phyloP scores from a whole-genome alignment of 2,329 filamentous ascomycete species.

The Pyricularia sp. region DNA sequence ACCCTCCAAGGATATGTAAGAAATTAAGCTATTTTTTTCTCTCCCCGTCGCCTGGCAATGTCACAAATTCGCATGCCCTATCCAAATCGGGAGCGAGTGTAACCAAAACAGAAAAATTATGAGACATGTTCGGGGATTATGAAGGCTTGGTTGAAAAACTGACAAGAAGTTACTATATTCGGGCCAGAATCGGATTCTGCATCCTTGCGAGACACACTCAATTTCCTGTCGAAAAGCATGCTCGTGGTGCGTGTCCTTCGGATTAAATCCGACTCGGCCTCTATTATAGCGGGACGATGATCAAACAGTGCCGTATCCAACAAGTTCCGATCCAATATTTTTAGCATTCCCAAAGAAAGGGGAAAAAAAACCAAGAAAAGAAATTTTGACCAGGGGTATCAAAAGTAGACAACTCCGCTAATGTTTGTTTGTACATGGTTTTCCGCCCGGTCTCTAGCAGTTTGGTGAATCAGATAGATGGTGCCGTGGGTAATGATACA shows the following conservation, averaged over 20 bases:
- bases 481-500: background rate
- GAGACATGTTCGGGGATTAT: background rate
- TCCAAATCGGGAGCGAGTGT: background rate
- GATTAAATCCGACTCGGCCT: background rate
- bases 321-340: background rate
- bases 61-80: background rate
- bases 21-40: background rate
- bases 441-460: background rate
- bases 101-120: background rate
- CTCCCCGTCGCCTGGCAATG: background rate
- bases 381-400: background rate
- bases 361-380: background rate
- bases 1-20: background rate
- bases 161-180: background rate
- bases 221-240: background rate
- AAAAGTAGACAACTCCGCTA: background rate
- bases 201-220: background rate
- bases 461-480: background rate
- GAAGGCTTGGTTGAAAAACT: background rate
- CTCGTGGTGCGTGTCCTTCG: background rate
- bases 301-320: background rate
- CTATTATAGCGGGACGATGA: background rate
- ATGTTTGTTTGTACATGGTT: background rate
- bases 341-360: constrained; percentile 1
- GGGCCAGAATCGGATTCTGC: background rate